Evolutionary conservation across 495 filamentous ascomycete species (phyloP).

Genomic region (Friedmanniomyces endolithicus): DNA sequence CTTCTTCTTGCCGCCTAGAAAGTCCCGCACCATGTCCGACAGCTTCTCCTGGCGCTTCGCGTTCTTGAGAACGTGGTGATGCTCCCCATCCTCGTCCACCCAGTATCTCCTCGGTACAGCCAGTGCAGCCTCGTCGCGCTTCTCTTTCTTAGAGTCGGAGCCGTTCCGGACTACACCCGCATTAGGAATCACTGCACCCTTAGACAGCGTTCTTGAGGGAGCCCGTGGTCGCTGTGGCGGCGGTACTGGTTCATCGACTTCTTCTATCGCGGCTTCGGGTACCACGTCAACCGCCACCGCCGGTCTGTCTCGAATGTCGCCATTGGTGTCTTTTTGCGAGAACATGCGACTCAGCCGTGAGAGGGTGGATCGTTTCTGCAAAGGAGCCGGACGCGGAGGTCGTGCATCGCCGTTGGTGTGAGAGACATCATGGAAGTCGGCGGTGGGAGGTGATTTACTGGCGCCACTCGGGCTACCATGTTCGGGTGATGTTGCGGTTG

Average conservation of each 20-base stretch:
- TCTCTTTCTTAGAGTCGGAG: slow-evolving; percentile 23
- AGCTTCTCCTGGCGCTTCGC: slow-evolving; percentile 89
- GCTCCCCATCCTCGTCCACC: slow-evolving; percentile 49
- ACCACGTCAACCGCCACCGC: slow-evolving; percentile 5
- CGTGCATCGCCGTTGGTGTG: slow-evolving; percentile 9
- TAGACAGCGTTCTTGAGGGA: slow-evolving; percentile 22
- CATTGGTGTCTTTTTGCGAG: slow-evolving; percentile 21
- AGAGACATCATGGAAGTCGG: neutral
- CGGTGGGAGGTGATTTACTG: neutral
- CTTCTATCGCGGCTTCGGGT: slow-evolving; percentile 20
- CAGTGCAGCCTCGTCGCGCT: slow-evolving; percentile 17
- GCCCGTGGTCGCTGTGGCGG: slow-evolving; percentile 13
- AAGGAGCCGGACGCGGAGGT: slow-evolving; percentile 7
- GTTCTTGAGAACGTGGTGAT: slow-evolving; percentile 77
- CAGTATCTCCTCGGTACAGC: slow-evolving; percentile 46
- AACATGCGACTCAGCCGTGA: slow-evolving; percentile 33
- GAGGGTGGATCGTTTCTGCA: slow-evolving; percentile 28
- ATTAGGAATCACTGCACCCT: neutral
- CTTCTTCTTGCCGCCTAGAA: slow-evolving; percentile 62
- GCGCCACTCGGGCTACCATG: slow-evolving; percentile 3
- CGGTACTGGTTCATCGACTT: slow-evolving; percentile 4
- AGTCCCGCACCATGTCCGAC: slow-evolving; percentile 74
- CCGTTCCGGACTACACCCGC: slow-evolving; percentile 23
- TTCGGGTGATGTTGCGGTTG: neutral
- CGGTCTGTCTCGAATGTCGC: slow-evolving; percentile 16